Percentiles rank a stretch among this genome's conserved stretches.
phyloP scores from a whole-genome alignment of 1,139 yeast genomes.

The Candida smagusa region DNA sequence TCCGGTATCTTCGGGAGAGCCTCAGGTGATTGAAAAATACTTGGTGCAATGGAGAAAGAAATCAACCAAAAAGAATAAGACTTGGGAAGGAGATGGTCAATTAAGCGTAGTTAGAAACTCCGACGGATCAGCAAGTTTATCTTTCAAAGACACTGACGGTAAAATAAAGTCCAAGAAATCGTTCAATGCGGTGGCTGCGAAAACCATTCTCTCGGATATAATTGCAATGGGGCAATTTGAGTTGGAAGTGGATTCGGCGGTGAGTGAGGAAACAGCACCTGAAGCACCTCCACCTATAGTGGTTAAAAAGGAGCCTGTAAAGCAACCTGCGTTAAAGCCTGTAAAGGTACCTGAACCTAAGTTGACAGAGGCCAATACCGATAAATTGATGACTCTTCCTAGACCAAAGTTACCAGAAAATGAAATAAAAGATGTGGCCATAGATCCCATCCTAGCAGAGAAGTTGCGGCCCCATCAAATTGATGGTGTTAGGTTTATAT shows the following conservation, averaged over 20 bases:
- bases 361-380: background rate
- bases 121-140: constrained; percentile 5
- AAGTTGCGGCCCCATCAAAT: constrained; percentile 76
- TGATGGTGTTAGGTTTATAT: constrained; percentile 78
- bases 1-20: background rate
- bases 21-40: constrained; percentile 14
- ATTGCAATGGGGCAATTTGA: constrained; percentile 27
- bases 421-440: constrained; percentile 49
- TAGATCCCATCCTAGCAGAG: constrained; percentile 63
- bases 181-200: background rate
- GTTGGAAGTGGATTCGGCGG: constrained; percentile 21
- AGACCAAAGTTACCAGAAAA: background rate
- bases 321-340: too few relatives aligned
- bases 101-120: constrained; percentile 20
- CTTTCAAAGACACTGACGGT: constrained; percentile 12
- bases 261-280: constrained; percentile 10
- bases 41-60: constrained; percentile 68
- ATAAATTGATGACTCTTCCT: background rate
- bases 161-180: constrained; percentile 11
- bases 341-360: background rate
- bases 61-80: constrained; percentile 75
- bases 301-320: too few relatives aligned
- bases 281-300: background rate
- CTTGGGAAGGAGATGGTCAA: constrained; percentile 93
- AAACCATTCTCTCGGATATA: constrained; percentile 9